phyloP scores from a whole-genome alignment of 1,284 basidiomycete species.

The Leccinum insolens region DNA sequence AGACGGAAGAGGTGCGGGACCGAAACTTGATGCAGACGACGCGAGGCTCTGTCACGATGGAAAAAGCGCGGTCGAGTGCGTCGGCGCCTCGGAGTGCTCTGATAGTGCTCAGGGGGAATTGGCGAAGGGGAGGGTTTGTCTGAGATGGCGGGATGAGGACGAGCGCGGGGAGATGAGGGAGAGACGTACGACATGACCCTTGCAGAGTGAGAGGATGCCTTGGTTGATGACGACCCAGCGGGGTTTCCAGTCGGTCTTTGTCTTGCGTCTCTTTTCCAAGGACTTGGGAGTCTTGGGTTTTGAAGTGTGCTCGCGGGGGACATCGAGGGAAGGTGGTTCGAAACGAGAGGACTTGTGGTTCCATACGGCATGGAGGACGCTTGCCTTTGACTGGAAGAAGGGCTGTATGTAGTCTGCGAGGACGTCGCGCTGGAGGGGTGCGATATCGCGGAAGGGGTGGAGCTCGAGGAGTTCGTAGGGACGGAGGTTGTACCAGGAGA shows the following conservation, averaged over 20 bases:
- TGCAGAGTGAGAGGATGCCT: slow-evolving; percentile 57
- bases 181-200: slow-evolving; percentile 51
- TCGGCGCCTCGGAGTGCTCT: slow-evolving; percentile 49
- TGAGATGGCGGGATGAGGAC: slow-evolving; percentile 25
- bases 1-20: slow-evolving; percentile 20
- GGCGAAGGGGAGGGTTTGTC: slow-evolving; percentile 47
- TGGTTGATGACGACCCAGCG: slow-evolving; percentile 65
- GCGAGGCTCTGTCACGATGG: slow-evolving; percentile 28
- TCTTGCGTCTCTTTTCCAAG: slow-evolving; percentile 29
- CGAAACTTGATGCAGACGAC: slow-evolving; percentile 57
- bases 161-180: not conserved
- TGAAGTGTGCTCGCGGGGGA: not conserved
- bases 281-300: not conserved
- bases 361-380: slow-evolving; percentile 52
- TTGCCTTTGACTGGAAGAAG: slow-evolving; percentile 68
- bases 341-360: slow-evolving; percentile 27
- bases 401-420: slow-evolving; percentile 59
- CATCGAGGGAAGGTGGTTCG: slow-evolving; percentile 23
- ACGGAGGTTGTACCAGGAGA: slow-evolving; percentile 58
- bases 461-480: slow-evolving; percentile 70
- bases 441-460: slow-evolving; percentile 46
- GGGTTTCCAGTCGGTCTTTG: slow-evolving; percentile 60
- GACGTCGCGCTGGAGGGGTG: slow-evolving; percentile 45
- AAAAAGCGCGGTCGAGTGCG: slow-evolving; percentile 41
- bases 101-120: slow-evolving; percentile 45